Conservation (phyloP, 257 asterid genomes). For the Primulina eburnea region DNA sequence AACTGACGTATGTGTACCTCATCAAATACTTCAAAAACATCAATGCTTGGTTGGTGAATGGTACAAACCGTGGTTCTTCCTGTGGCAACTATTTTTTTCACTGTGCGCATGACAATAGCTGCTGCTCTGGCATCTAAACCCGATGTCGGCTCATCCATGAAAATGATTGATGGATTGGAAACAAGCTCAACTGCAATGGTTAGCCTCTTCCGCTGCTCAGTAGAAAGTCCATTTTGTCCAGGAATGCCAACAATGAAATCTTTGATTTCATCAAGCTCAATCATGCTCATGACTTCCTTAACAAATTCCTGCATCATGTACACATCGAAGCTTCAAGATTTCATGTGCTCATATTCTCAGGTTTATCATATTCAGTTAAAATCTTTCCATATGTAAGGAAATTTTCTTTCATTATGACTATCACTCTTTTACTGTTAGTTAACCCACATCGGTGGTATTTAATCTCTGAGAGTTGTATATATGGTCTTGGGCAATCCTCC, state of each 20-base stretch:
- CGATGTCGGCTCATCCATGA: conserved; percentile 54
- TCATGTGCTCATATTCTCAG: too few species aligned
- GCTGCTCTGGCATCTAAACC: conserved; percentile 54
- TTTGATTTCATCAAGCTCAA: conserved; percentile 51
- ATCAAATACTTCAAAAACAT: conserved; percentile 52
- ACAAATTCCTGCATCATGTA: conserved; percentile 37
- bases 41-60: conserved; percentile 54
- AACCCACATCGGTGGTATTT: too few species aligned
- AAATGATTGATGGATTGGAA: conserved; percentile 49
- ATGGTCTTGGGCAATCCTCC: too few species aligned
- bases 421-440: too few species aligned
- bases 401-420: too few species aligned
- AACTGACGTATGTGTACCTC: conserved; percentile 30
- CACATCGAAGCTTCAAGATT: too few species aligned
- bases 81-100: conserved; percentile 44
- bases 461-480: too few species aligned
- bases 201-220: conserved; percentile 50
- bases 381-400: too few species aligned
- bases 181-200: conserved; percentile 57
- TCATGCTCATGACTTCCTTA: conserved; percentile 47
- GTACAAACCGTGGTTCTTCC: conserved; percentile 53
- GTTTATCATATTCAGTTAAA: too few species aligned
- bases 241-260: conserved; percentile 47
- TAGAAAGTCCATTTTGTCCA: conserved; percentile 45
- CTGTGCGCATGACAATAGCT: conserved; percentile 51